Evolutionary conservation across 2,329 filamentous ascomycete genomes (phyloP).

Genomic region (Triangularia setosa): DNA sequence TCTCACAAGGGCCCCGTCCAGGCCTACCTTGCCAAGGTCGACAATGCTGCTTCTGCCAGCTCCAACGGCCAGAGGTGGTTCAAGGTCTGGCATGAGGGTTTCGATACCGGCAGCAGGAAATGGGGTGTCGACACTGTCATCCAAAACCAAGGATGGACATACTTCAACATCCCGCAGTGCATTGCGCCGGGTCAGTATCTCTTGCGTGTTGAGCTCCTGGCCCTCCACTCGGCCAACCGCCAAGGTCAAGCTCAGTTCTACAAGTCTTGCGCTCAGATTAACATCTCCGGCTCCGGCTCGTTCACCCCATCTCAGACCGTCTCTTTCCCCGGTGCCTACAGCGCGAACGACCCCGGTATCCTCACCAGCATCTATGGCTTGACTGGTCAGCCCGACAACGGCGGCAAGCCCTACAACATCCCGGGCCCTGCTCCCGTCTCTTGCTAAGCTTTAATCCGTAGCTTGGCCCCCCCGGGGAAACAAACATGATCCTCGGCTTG

Average conservation of each 20-base stretch:
- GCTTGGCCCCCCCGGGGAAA: background rate
- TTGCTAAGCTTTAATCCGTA: slow-evolving; percentile 26
- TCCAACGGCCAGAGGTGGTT: slow-evolving; percentile 46
- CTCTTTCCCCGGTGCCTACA: slow-evolving; percentile 44
- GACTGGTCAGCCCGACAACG: slow-evolving; percentile 39
- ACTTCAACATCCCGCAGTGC: slow-evolving; percentile 47
- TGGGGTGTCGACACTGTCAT: slow-evolving; percentile 49
- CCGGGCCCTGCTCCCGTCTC: slow-evolving; percentile 35
- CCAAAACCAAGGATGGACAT: slow-evolving; percentile 41
- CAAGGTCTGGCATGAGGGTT: slow-evolving; percentile 51
- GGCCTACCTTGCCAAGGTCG: slow-evolving; percentile 51
- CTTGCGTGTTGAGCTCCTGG: slow-evolving; percentile 51
- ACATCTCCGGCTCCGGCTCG: slow-evolving; percentile 36
- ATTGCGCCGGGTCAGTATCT: slow-evolving; percentile 53
- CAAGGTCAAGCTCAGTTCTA: slow-evolving; percentile 41
- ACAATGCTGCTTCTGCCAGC: slow-evolving; percentile 43
- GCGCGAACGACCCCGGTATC: slow-evolving; percentile 42
- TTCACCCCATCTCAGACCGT: slow-evolving; percentile 37
- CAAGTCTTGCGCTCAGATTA: slow-evolving; percentile 42
- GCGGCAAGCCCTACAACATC: slow-evolving; percentile 37
- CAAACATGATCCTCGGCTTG: background rate
- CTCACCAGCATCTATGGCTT: slow-evolving; percentile 45
- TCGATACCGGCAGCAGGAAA: slow-evolving; percentile 38
- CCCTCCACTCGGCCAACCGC: slow-evolving; percentile 46
- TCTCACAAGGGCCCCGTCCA: slow-evolving; percentile 54